A percentile compares a stretch with the other conserved stretches of the same genome.
phyloP scores from a whole-genome alignment of 2,329 filamentous ascomycete species.

The Paecilomyces sp. region DNA sequence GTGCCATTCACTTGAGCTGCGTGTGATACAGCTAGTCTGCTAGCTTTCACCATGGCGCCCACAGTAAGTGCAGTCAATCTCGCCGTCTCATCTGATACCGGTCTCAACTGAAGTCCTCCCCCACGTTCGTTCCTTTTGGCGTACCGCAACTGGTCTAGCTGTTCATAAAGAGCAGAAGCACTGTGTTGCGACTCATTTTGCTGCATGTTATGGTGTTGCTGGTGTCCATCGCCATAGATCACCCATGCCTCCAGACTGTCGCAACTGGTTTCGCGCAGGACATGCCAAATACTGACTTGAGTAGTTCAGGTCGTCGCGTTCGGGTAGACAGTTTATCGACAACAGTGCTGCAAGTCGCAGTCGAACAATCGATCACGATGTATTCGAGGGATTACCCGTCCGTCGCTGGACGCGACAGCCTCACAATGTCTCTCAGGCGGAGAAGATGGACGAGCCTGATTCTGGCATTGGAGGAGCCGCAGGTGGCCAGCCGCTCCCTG shows the following conservation, averaged over 20 bases:
- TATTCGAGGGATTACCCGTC: conserved; percentile 70
- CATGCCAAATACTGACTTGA: conserved; percentile 8
- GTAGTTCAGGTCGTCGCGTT: conserved; percentile 51
- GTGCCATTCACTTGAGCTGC: neutral
- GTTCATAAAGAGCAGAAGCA: neutral
- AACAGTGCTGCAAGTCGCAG: conserved; percentile 30
- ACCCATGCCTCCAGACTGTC: neutral
- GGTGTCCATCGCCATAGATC: neutral
- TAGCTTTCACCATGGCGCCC: conserved; percentile 6
- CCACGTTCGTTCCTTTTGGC: neutral
- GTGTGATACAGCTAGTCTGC: neutral
- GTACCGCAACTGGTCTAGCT: neutral
- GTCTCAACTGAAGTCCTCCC: neutral
- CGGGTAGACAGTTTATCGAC: conserved; percentile 51
- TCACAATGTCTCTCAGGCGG: conserved; percentile 61
- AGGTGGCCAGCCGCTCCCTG: conserved; percentile 45
- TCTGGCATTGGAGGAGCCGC: conserved; percentile 18
- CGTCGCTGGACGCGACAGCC: conserved; percentile 78
- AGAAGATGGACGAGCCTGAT: conserved; percentile 52
- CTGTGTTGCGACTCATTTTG: neutral
- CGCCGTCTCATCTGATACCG: neutral
- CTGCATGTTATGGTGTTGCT: neutral
- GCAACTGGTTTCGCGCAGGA: neutral
- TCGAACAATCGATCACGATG: conserved; percentile 54
- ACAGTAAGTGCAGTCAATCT: conserved; percentile 5